Base-by-base conservation (phyloP, 495 filamentous ascomycete genomes). In the Aspergillus nanangensis region DNA sequence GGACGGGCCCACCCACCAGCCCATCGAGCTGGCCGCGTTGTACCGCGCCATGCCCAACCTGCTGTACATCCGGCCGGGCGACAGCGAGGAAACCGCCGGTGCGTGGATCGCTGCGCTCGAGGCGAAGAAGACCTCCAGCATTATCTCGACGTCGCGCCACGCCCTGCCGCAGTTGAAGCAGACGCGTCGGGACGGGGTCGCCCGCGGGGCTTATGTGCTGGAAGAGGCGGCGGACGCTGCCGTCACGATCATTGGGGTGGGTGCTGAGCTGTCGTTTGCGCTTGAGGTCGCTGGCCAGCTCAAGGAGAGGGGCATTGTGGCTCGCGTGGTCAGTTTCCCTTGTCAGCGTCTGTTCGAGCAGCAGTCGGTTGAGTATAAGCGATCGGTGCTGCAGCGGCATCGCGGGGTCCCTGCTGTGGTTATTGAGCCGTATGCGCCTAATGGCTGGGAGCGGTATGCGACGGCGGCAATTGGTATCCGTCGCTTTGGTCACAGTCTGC, bases 41-140 rank as follows among this genome's bases (percentile, higher is more conserved):
- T 83, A 77, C 53, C 73, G 79, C 4, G 74, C 77, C 8, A 82
- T 82, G 79, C 79, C 77, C 1, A 80, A 81, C 46, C 50, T 82
- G 2, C 61, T 77, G n/a, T 78, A 78, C 56, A 76, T 81, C 42
- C 72, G 78, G 1, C 78, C 77, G 0, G 66, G 69, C 18, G 78
- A 83, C 45, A 70, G 66, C 41, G 77, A 83, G 47, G 79, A 83
- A 47, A 68, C 67, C 1, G 73, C 72, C 0, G 80, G 77, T 8
- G 79, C 79, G 2, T 80, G 65, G 61, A 69, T 72, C 17, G 54
- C 65, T 5, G 80, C 77, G 0, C 56, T 83, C 15, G 50, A 57
- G 4, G 64, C 68, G 7, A 74, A 68, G 34, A 55, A 68, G 27
- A 72, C 61, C 0, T 55, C 74, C 2, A 66, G 57, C 13, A 77